Base-by-base conservation (phyloP, 495 filamentous ascomycete species). In the Chaetomidium leptoderma region DNA sequence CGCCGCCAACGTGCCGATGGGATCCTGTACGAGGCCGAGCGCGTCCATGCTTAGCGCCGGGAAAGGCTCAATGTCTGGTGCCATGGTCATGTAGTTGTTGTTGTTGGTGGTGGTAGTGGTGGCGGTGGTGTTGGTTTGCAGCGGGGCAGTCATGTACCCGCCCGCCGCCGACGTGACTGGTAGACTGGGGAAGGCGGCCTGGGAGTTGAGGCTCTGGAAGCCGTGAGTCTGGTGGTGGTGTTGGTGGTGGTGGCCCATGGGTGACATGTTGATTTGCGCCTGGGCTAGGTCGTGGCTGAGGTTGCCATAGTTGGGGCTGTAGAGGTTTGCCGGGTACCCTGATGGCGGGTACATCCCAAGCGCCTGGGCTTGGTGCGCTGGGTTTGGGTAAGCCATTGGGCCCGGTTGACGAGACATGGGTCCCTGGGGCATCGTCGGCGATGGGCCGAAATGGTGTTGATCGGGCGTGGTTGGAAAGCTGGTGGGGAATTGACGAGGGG, bases 1-100 rank as follows among this genome's bases (percentile, higher is more conserved):
- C 26, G 53, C 66, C 17, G 46, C 51, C n/a, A n/a, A n/a, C n/a
- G n/a, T n/a, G 11, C 48, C 68, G 16, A 51, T 46, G 13, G 65
- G 36, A 26, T 74, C 67, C 49, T 74, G 76, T 23, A 77, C 73
- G 29, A 78, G 66, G 2, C 74, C 74, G 27, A 78, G 43, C 1
- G 69, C 62, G 32, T 72, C 64, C 21, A 66, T 59, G 4, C 66
- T 51, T 50, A 77, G 54, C 13, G 61, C 61, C 2, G 73, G 72
- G 9, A 76, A 77, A 2, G 69, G 63, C 36, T 76, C 76, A 1
- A 69, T 24, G 6, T 67, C 68, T 4, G 61, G 44, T 14, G 65
- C 9, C 35, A 64, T 50, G 2, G 58, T 40, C 24, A 64, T 62
- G 43, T 61, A 70, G 14, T 44, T 44, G 47, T 11, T 7, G 26